Evolutionary conservation across 345 rosid species (phyloP).

Genomic region (Turnera subulata): DNA sequence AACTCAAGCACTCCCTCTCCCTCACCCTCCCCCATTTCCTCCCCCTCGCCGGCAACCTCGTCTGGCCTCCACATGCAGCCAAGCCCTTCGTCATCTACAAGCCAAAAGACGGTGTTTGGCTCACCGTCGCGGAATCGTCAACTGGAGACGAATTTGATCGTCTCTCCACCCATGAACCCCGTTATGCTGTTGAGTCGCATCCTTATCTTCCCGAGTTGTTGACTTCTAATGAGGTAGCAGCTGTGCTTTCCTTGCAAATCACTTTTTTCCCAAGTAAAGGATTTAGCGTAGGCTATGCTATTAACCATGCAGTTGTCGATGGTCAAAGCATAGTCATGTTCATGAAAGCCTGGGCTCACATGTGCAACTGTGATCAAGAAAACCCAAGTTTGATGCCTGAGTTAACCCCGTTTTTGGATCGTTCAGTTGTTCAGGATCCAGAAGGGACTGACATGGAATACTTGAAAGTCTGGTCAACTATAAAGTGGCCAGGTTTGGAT

Average conservation of each 20-base stretch:
- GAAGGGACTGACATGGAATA: background rate
- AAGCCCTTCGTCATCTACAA: background rate
- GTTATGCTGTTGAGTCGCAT: background rate
- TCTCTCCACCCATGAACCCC: background rate
- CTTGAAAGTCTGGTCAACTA: background rate
- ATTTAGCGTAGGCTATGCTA: constrained; percentile 1
- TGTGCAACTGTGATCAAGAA: background rate
- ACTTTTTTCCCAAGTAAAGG: background rate
- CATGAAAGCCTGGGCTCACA: constrained; percentile 16
- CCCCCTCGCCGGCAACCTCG: constrained; percentile 7
- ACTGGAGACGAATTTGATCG: background rate
- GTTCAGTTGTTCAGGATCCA: background rate
- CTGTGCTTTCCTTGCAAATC: no score
- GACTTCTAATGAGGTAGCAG: no score
- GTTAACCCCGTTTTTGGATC: background rate
- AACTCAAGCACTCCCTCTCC: constrained; percentile 3
- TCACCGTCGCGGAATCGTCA: constrained; percentile 5
- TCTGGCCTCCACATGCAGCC: background rate
- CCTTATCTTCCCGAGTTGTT: background rate
- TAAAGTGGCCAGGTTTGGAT: background rate
- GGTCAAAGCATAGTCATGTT: constrained; percentile 10
- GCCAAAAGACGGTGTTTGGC: background rate
- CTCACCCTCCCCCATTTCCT: background rate
- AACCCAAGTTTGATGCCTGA: background rate
- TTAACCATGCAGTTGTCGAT: constrained; percentile 11